Evolutionary conservation across 768 basidiomycete genomes (phyloP), one percentile per base, ranked within the genome.

Genomic region (Kwoniella europaea): DNA sequence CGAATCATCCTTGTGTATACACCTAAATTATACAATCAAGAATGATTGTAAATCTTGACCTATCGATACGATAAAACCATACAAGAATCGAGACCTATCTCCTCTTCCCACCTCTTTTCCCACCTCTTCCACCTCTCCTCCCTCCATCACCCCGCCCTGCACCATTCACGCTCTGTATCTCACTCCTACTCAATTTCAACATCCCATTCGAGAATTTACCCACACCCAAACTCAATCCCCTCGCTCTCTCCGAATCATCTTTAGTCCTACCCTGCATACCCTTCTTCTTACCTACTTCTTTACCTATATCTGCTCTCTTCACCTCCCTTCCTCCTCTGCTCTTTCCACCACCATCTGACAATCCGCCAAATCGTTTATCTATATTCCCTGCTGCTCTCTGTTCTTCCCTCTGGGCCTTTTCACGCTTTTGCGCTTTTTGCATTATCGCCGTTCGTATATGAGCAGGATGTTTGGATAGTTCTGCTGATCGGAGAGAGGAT

Each of bases 131-230:
- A 22, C 69, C 42, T 20, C 67, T 44, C 18, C 65, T 65, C 2
- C 73, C 55, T 20, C 65, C n/a, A 10, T 65, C 61, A 57, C 73
- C 42, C n/a, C 56, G 4, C 12, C 65, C 68, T 70, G 27, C 68
- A 20, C 46, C 67, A 53, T 74, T 71, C 22, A 81, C 78, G 56
- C 74, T 68, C 20, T 76, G 81, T 50, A 83, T 77, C 62, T 84
- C 84, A n/a, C 70, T 53, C 71, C 80, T 71, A 60, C 75, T 79
- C 55, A 84, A 58, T 62, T 66, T 82, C 65, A 84, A 68, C 67
- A 80, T 80, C 1, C 84, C 84, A 22, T 71, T 71, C 58, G 78
- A 67, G 69, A 83, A 84, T 65, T 69, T 72, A 0, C 84, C 84
- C 12, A 83, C 68, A 16, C 84, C 84, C 71, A 79, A 81, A 18